Evolutionary conservation across 768 basidiomycete genomes (phyloP).

Genomic region (Lactarius akahatsu): DNA sequence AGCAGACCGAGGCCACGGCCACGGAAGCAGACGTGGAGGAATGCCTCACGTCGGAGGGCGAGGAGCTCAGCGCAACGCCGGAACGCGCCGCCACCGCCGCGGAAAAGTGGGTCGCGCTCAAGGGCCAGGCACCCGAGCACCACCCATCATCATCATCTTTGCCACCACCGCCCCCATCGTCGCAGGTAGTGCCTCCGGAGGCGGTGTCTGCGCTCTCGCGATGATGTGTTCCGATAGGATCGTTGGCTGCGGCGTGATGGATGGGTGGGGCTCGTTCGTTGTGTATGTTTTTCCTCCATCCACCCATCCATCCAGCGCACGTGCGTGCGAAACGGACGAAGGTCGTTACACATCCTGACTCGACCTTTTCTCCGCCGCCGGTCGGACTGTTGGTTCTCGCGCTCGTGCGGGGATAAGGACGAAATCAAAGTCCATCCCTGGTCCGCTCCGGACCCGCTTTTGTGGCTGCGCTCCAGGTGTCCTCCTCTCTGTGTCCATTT

Average conservation of each 20-base stretch:
- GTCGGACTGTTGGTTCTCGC: background rate
- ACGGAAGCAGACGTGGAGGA: slow-evolving; percentile 72
- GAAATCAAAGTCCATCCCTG: background rate
- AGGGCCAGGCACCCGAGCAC: slow-evolving; percentile 41
- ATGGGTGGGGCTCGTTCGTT: background rate
- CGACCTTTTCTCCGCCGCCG: background rate
- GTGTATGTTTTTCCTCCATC: background rate
- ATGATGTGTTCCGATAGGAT: background rate
- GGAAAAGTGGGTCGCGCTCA: slow-evolving; percentile 81
- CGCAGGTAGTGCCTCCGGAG: background rate
- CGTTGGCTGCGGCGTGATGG: slow-evolving; percentile 11
- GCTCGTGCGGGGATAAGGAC: background rate
- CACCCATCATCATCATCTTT: background rate
- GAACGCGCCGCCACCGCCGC: slow-evolving; percentile 37
- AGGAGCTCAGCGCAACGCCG: slow-evolving; percentile 44
- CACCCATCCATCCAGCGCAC: background rate
- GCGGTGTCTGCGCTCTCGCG: slow-evolving; percentile 2
- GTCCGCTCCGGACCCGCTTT: background rate
- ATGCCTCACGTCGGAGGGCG: slow-evolving; percentile 71
- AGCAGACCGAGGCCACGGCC: slow-evolving; percentile 54
- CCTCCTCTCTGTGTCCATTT: slow-evolving; percentile 2
- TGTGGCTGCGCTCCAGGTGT: background rate
- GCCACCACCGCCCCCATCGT: background rate
- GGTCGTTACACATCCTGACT: background rate
- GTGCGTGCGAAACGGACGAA: background rate